Evolutionary conservation across 306 rosid genomes (phyloP).

Genomic region (Quercus glauca): DNA sequence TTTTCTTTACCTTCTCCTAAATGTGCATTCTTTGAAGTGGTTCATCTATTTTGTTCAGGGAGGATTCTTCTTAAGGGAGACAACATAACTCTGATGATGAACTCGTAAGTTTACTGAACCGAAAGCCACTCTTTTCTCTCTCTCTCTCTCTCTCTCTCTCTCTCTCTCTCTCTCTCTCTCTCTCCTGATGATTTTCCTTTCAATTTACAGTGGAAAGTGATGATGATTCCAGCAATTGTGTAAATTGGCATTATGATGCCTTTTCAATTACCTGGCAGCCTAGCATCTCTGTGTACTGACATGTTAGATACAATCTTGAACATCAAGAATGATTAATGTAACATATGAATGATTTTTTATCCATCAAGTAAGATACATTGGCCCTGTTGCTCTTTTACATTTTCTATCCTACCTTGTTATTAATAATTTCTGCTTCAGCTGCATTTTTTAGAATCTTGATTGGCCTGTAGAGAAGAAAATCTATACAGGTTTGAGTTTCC

Average conservation of each 20-base stretch:
- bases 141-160: no score
- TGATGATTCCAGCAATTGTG: background rate
- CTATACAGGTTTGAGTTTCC: no score
- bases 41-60: slow-evolving; percentile 34
- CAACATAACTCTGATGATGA: slow-evolving; percentile 76
- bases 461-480: no score
- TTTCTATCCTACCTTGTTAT: no score
- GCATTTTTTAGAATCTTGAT: no score
- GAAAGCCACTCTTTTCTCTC: background rate
- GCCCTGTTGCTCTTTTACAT: background rate
- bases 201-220: slow-evolving; percentile 49
- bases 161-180: background rate
- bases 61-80: slow-evolving; percentile 73
- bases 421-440: no score
- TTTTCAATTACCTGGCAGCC: slow-evolving; percentile 17
- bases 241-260: background rate
- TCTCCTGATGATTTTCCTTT: background rate
- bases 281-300: slow-evolving; percentile 6
- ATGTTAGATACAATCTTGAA: background rate
- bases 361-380: background rate
- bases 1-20: background rate
- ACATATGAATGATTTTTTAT: background rate
- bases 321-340: background rate
- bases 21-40: slow-evolving; percentile 12
- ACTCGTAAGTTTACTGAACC: slow-evolving; percentile 41